Base-by-base conservation (phyloP, 2,329 filamentous ascomycete species). In the Ceratocystis smalleyi region DNA sequence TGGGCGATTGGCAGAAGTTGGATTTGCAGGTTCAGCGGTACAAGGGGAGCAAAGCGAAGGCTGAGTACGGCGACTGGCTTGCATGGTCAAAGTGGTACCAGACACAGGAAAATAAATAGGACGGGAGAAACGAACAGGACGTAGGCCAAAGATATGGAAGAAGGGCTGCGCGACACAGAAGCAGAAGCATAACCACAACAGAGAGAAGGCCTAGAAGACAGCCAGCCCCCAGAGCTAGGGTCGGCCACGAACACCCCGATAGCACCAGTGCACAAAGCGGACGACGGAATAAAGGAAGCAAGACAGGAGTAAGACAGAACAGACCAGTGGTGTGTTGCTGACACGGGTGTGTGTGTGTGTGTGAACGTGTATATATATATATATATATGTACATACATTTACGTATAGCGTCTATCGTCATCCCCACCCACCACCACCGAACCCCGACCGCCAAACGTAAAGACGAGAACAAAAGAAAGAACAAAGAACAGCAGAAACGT, bases 1-100 rank as follows among this genome's bases (percentile, higher is more conserved):
- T 80, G 67, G 87, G 87, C 1, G 80, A 82, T 49, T 97, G 91
- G 92, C 81, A 81, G 69, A 85, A 89, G 66, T 84, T 96, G 22
- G 84, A 88, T 61, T 78, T 95, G 73, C 84, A 84, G 69, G 84
- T 94, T 1, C 85, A 91, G 64, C 81, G 89, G 69, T 99, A 97
- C 73, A 89, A 94, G 74, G 94, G 94, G 22, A 84, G 85, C 75
- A 91, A 89, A 77, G 82, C 85, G 64, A 84, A 78, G 64, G 73
- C 94, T 66, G 78, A 75, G 60, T 96, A 89, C 72, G 74, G 73
- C 1, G 88, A 92, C 70, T 97, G 85, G 80, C 85, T 83, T 77
- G 81, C 81, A 69, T 96, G 91, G 89, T 83, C 83, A 72, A 81
- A 85, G 17, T 94, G 89, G 87, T 81, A 85, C 22, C 77, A 79